A percentile compares a stretch with the other conserved stretches of the same genome.
These are phyloP conservation scores for Lepidium didymum DNA, from an alignment of 345 rosid genomes.

Conservation along the genomic window DNA sequence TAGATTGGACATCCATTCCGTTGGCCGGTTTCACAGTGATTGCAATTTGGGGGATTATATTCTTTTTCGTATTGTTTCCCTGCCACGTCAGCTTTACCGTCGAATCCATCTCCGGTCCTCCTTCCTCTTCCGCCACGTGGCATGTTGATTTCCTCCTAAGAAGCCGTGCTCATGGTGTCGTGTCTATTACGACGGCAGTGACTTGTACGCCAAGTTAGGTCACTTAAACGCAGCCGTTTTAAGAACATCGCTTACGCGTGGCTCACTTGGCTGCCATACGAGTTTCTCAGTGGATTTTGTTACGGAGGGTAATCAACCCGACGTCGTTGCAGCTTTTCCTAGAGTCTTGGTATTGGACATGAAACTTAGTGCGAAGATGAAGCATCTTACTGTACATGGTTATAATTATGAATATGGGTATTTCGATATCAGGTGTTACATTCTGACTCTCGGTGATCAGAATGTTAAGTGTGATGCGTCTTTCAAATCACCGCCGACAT, in stretches of 20 bases:
- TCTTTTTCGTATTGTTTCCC: no score
- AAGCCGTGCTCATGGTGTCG: background rate
- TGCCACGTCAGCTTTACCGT: background rate
- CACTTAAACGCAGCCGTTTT: background rate
- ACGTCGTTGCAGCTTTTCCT: background rate
- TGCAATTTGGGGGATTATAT: no score
- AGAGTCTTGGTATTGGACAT: background rate
- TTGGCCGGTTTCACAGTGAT: no score
- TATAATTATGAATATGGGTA: background rate
- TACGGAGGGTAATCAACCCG: background rate
- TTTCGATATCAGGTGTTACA: background rate
- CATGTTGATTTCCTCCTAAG: background rate
- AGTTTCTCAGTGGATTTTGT: slow-evolving; percentile 12
- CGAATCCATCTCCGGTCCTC: background rate
- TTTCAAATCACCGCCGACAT: no score
- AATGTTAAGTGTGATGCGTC: no score
- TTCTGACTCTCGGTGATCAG: background rate
- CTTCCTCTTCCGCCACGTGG: background rate
- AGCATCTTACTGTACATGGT: fast-evolving
- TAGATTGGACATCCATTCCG: no score
- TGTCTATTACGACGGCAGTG: background rate
- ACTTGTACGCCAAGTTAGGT: slow-evolving; percentile 11
- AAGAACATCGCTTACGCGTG: background rate
- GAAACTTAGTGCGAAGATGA: slow-evolving; percentile 3
- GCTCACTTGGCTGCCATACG: background rate